Base-by-base conservation (phyloP, 169 alveolate genomes). In the Toxoplasma gondii region DNA sequence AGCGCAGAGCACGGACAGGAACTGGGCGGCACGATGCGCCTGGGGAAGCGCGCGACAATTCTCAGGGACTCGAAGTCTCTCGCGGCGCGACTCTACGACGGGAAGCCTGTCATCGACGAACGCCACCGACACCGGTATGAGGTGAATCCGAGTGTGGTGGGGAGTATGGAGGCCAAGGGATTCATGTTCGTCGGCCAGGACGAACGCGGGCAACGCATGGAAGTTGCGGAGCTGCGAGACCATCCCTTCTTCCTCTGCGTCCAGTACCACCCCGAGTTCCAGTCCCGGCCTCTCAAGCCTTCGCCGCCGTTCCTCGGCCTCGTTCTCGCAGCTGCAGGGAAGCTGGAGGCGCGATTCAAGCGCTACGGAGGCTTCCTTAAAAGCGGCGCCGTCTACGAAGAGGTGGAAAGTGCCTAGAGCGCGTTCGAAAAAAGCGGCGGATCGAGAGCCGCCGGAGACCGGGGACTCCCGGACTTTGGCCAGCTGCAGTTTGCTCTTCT, bases 251-350 rank as follows among this genome's bases (percentile, higher is more conserved):
- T 97, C 97, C 95, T 99, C 29, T 99, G 99, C 41, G 97, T 98
- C 7, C 99, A 99, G 95, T 99, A 97, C 97, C 99, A 99, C 95
- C 99, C 99, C 34, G 99, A 99, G 96, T 98, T 98, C 96, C 97
- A 96, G 31, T 97, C 99, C 9, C 43, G 83, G 44, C 95, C 97
- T 0, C 78, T 83, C 29, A 58, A 45, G 31, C 95, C 96, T 44
- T n/a, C 91, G 36, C 97, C 97, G 19, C 86, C 78, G 0, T 95
- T 95, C 92, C 94, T 95, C 39, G 97, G 96, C n/a, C 92, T 95
- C 88, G 92, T 95, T 31, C 93, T 94, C 16, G 97, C 97, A 16
- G 92, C 96, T 16, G 90, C 94, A 27, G 96, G 96, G 27, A 53
- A 29, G 49, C 95, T 95, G 43, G 69, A 93, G 39, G 74, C 86